Base-by-base conservation (phyloP, 1,284 basidiomycete species). In the Cutaneotrichosporon spelunceum region DNA sequence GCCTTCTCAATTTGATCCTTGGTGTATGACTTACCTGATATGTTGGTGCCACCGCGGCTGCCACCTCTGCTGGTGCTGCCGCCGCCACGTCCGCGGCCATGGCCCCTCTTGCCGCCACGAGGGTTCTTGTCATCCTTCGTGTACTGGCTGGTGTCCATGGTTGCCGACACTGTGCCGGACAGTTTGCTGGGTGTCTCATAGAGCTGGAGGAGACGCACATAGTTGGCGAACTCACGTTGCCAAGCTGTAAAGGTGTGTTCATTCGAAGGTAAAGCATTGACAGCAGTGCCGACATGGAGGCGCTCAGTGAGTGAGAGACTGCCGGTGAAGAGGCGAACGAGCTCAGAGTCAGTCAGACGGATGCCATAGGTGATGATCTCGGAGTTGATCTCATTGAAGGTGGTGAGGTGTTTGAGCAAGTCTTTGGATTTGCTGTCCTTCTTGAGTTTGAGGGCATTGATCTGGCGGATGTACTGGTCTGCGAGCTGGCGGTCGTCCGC, bases 401-500 rank as follows among this genome's bases (percentile, higher is more conserved):
- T 21, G 2, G 44, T 45, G n/a, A 45, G 44, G 5, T 45, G 44
- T 21, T 45, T 45, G 5, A 45, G 44, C 6, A 45, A 7, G 5
- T 45, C 19, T 2, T n/a, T 21, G n/a, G n/a, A 10, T 21, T n/a
- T 45, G 19, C 16, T 1, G 1, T 21, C 44, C 4, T 45, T 45
- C 44, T 45, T 45, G 44, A 45, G 44, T 7, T 45, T 45, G 44
- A 45, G 44, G 9, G 44, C 44, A 7, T 45, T 45, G 44, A 45
- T 19, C n/a, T 45, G 44, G n/a, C 44, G 44, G 23, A 45, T 45
- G 44, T 45, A 45, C 44, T 45, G 44, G 44, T 45, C 44, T 21
- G 44, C 44, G n/a, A 45, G 44, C 19, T 45, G 16, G 44, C 7
- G 21, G 44, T 45, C 44, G 16, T 45, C 44, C 16, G 2, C n/a